Base-by-base conservation (phyloP, 805 yeast genomes). In the Candida fluviatilis region DNA sequence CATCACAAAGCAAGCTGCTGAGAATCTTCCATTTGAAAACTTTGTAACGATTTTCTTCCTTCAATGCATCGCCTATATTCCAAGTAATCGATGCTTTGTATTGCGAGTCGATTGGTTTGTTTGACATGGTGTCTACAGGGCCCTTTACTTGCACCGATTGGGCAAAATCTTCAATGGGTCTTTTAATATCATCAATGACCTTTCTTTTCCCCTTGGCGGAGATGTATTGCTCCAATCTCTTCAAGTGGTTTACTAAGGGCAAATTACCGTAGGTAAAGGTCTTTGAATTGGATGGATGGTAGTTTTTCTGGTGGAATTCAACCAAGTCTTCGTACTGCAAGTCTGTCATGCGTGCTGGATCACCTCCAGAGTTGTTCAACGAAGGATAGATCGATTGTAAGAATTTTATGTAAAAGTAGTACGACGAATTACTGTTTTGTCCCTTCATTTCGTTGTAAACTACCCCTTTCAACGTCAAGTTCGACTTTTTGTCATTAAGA, bases 361-460 rank as follows among this genome's bases (percentile, higher is more conserved):
- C 96, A 40, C 99, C 99, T 23, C 97, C 99, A 2, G 96, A 83
- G 62, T 88, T 88, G 54, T 88, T 75, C 51, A 93, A 66, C 6
- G 90, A 76, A 2, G 96, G 93, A 52, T 88, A 93, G 10, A 93
- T 74, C 5, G 85, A 65, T 60, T 87, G 85, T 54, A 85, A 88
- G 66, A 82, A 91, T 45, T 81, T 78, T 52, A 82, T 86, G 78
- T 90, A 91, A 57, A 74, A 89, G 46, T 82, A 75, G 59, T 93
- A 93, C 2, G 90, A 78, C 0, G 96, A 77, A 58, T 88, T 91
- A 0, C 96, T 84, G 55, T 87, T 78, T 61, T 91, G 97, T 6
- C 99, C 99, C 62, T 93, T 93, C 99, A 93, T 93, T 64, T 93
- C 99, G 57, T 93, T 93, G 58, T 85, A 93, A 2, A 93, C 99